phyloP scores from a whole-genome alignment of 148 eudicot genomes.

The Cornus suecica region DNA sequence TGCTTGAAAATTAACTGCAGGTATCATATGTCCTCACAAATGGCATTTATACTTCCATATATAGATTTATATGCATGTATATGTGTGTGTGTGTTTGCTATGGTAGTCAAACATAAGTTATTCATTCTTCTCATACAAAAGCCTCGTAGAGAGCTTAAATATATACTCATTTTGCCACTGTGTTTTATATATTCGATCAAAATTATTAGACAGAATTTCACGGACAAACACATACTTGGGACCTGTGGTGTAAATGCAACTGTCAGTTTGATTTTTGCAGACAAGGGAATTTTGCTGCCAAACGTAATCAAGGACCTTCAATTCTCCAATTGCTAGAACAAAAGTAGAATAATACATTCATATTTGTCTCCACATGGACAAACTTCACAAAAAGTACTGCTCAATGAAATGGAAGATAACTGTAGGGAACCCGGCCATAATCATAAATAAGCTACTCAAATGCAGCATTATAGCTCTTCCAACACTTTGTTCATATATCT shows the following conservation, averaged over 20 bases:
- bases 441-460: neutral
- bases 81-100: neutral
- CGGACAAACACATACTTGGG: neutral
- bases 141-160: neutral
- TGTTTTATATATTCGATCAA: neutral
- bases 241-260: neutral
- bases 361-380: neutral
- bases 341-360: neutral
- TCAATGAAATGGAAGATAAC: neutral
- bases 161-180: neutral
- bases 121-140: neutral
- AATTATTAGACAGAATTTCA: neutral
- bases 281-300: neutral
- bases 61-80: too few relatives aligned
- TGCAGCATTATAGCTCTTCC: neutral
- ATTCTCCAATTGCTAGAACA: neutral
- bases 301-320: neutral
- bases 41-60: neutral
- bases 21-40: neutral
- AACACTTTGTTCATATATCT: too few relatives aligned
- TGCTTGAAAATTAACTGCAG: neutral
- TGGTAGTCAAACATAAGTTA: neutral
- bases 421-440: neutral
- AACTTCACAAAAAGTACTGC: neutral
- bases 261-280: neutral